Percentiles rank a stretch among this genome's conserved stretches.
Evolutionary conservation across 2,329 filamentous ascomycete species (phyloP).

Genomic region (Mariannaea elegans): DNA sequence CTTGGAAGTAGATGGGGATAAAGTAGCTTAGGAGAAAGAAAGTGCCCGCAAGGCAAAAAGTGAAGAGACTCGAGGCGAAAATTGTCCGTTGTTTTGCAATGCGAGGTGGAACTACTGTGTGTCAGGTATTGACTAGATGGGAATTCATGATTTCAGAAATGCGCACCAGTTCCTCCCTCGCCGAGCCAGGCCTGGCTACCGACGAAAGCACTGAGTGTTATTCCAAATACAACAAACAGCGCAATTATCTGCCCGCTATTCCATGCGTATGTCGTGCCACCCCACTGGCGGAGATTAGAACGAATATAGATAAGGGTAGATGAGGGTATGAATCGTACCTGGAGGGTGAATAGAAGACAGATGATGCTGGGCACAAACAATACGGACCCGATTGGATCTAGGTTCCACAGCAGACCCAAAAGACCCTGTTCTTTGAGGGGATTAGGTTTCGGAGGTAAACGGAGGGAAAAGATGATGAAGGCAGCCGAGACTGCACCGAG

Average conservation of each 20-base stretch:
- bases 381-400: neutral
- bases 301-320: neutral
- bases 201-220: slow-evolving; percentile 4
- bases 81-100: neutral
- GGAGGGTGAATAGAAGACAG: neutral
- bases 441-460: neutral
- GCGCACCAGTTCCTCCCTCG: slow-evolving; percentile 1
- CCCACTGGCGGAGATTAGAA: slow-evolving; percentile 2
- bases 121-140: neutral
- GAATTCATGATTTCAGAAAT: neutral
- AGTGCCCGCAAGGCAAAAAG: neutral
- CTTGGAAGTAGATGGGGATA: slow-evolving; percentile 61
- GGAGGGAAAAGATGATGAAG: neutral
- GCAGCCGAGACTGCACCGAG: neutral
- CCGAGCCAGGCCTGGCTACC: slow-evolving; percentile 2
- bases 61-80: slow-evolving; percentile 2
- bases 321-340: neutral
- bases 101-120: neutral
- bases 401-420: neutral
- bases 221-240: slow-evolving; percentile 1
- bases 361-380: neutral
- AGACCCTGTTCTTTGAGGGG: neutral
- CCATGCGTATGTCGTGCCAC: slow-evolving; percentile 2
- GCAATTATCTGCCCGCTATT: neutral
- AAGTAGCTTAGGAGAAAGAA: slow-evolving; percentile 45